These are phyloP conservation scores for Pichia sp. DNA, from an alignment of 1,139 yeast genomes.

Conservation along the genomic window DNA sequence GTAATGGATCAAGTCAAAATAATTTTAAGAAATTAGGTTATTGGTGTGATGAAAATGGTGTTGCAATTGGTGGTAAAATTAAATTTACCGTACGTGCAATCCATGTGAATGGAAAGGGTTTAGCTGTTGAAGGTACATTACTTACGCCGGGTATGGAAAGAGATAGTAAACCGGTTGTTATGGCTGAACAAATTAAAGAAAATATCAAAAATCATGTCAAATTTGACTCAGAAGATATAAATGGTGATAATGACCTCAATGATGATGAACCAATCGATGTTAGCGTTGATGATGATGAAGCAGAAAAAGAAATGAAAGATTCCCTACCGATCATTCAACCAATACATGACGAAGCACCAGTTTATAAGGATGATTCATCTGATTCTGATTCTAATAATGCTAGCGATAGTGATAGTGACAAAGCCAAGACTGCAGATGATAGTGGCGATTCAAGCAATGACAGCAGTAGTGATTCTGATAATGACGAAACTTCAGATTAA, in stretches of 20 bases:
- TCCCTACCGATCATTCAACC: constrained; percentile 7
- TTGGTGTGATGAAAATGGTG: constrained; percentile 75
- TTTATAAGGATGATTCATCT: constrained; percentile 1
- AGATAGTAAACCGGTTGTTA: constrained; percentile 47
- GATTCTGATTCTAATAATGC: constrained; percentile 6
- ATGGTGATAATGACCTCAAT: constrained; percentile 3
- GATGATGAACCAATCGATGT: not conserved
- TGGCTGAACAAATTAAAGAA: constrained; percentile 19
- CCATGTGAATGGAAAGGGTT: constrained; percentile 72
- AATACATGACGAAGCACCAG: constrained; percentile 2
- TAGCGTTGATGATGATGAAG: not conserved
- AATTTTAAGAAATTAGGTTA: constrained; percentile 55
- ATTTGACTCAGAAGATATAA: constrained; percentile 28
- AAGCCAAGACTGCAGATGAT: not conserved
- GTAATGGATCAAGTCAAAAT: not conserved
- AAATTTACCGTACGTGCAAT: constrained; percentile 66
- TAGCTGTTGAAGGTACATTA: constrained; percentile 81
- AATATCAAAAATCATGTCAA: constrained; percentile 22
- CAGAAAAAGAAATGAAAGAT: constrained; percentile 3
- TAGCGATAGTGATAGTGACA: constrained; percentile 12
- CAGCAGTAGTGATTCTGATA: not conserved
- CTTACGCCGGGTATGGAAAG: constrained; percentile 53
- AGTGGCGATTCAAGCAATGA: not conserved
- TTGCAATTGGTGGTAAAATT: constrained; percentile 73
- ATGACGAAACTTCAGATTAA: not conserved